Evolutionary conservation across 208 protist species (phyloP).

Genomic region (Trypanosoma conorhini): DNA sequence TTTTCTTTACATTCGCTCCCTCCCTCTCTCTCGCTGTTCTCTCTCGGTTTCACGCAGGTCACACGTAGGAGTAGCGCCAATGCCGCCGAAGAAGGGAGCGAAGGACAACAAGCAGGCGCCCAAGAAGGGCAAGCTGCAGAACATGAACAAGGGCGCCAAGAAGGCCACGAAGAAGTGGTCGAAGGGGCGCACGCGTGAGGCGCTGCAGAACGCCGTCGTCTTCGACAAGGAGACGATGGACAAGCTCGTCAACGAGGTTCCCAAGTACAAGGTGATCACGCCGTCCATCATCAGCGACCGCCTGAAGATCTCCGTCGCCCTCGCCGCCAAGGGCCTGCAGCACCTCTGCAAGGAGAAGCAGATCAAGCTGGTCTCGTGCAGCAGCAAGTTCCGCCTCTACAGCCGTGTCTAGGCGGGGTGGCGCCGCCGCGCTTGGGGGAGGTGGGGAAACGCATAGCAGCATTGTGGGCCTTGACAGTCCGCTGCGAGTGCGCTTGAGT

Average conservation of each 20-base stretch:
- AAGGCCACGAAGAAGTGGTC: constrained; percentile 94
- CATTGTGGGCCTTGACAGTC: neutral
- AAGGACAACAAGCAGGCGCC: constrained; percentile 34
- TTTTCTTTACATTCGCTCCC: constrained; percentile 7
- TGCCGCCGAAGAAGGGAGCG: constrained; percentile 61
- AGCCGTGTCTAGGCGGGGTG: constrained; percentile 47
- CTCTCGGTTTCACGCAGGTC: constrained; percentile 25
- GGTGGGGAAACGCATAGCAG: neutral
- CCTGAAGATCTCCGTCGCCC: constrained; percentile 85
- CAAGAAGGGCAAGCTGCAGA: constrained; percentile 67
- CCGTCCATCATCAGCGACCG: constrained; percentile 88
- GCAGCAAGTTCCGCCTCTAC: constrained; percentile 85
- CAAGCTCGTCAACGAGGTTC: constrained; percentile 86
- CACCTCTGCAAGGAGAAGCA: constrained; percentile 83
- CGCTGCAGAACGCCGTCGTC: constrained; percentile 91
- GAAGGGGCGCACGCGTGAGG: constrained; percentile 89
- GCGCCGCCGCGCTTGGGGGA: too few species aligned
- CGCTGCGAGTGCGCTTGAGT: neutral
- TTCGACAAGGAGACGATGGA: constrained; percentile 89
- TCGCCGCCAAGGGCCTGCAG: constrained; percentile 85
- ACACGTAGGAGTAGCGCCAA: constrained; percentile 22
- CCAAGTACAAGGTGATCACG: constrained; percentile 94
- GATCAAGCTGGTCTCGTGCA: constrained; percentile 79
- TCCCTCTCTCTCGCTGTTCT: neutral
- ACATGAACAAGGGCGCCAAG: constrained; percentile 70